Base-by-base conservation (phyloP, 169 alveolate species). In the Plasmodium billcollinsi region DNA sequence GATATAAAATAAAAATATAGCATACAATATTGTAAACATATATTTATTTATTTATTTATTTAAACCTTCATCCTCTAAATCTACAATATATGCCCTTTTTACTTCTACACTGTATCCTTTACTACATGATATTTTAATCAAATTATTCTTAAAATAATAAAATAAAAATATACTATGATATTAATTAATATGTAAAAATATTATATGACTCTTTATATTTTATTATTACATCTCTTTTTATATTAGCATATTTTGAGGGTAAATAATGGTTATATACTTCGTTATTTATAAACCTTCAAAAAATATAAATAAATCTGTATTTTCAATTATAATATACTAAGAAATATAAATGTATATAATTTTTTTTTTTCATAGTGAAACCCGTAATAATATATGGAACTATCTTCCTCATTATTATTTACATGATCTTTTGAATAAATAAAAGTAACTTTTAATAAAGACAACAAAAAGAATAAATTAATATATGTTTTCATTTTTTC, bases 301-400 rank as follows among this genome's bases (percentile, higher is more conserved):
- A 83, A 54, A 67, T 33, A 69, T 61, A 21, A 21, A 6, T 66
- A 26, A 39, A 66, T 59, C 63, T 56, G 18, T 58, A 78, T 14
- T 47, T 24, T 61, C 62, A 70, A 12, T 39, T 56, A 47, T 78
- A 71, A 47, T 20, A 67, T 43, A 29, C 26, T 39, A 11, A 65
- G 52, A 54, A 15, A 29, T 18, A 50, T 59, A 52, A 33, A 49
- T 15, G 4, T 39, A 66, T 66, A 6, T 39, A 39, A 43, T 76
- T 39, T 65, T 26, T 63, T 20, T 52, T 20, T 45, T 39, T 66
- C 12, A 58, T 80, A 8, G 67, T 33, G 12, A 58, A 70, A 83
- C 91, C 91, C 91, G 47, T 83, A 67, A 56, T 83, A 83, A 83
- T 56, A 71, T 56, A 83, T 83, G 45, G 91, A 56, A 56, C 85